Percentiles rank a stretch among this genome's conserved stretches.
Conservation (phyloP, 1,284 basidiomycete genomes). For the Athelia psychrophila region DNA sequence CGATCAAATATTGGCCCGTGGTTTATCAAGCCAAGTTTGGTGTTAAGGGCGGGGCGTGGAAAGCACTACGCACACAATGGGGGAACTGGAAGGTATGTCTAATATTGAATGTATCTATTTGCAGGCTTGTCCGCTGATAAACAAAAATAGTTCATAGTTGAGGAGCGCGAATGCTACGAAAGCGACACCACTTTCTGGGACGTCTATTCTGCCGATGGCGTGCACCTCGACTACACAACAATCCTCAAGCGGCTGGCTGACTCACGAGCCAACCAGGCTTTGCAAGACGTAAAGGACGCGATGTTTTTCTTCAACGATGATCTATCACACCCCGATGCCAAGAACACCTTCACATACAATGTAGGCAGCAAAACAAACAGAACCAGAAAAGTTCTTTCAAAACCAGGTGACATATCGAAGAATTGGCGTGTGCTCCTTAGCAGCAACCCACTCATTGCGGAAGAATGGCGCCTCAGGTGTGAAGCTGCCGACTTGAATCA, state of each 20-base stretch:
- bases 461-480: no score
- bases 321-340: background rate
- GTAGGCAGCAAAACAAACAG: constrained; percentile 3
- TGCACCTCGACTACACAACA: background rate
- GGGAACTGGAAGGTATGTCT: constrained; percentile 19
- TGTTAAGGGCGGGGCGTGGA: constrained; percentile 11
- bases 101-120: constrained; percentile 7
- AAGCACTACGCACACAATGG: constrained; percentile 12
- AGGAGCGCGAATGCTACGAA: constrained; percentile 11
- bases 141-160: background rate
- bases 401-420: constrained; percentile 4
- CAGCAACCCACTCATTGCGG: constrained; percentile 1
- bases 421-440: constrained; percentile 10
- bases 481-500: no score
- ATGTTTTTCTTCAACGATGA: background rate
- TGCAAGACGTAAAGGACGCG: background rate
- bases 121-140: background rate
- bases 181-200: constrained; percentile 14
- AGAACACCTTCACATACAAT: background rate
- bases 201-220: constrained; percentile 6
- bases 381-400: constrained; percentile 7
- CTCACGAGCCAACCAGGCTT: background rate
- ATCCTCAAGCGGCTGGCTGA: background rate
- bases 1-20: constrained; percentile 15
- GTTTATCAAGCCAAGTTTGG: constrained; percentile 15